phyloP scores from a whole-genome alignment of 2,329 filamentous ascomycete genomes.

The Nannizziopsis arthrosporioides region DNA sequence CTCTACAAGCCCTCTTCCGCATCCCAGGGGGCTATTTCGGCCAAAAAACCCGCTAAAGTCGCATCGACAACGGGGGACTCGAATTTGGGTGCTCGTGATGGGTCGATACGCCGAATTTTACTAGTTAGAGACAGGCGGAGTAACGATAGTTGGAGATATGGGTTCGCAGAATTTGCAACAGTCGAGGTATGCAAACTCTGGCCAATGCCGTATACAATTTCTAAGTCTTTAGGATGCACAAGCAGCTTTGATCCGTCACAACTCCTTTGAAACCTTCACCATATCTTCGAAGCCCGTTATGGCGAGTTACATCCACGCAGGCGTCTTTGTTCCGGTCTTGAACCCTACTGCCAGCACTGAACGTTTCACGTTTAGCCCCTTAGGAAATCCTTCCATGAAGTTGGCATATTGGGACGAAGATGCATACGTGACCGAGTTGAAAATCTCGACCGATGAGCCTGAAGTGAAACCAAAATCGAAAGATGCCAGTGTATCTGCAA shows the following conservation, averaged over 20 bases:
- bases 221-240: constrained; percentile 47
- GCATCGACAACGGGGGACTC: constrained; percentile 46
- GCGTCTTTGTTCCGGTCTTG: constrained; percentile 67
- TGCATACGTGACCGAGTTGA: constrained; percentile 56
- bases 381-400: constrained; percentile 55
- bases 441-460: constrained; percentile 45
- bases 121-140: constrained; percentile 61
- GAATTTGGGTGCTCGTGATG: constrained; percentile 58
- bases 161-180: constrained; percentile 71
- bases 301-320: constrained; percentile 68
- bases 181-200: constrained; percentile 39
- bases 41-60: constrained; percentile 40
- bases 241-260: constrained; percentile 60
- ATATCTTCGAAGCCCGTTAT: constrained; percentile 62
- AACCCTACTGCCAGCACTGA: constrained; percentile 48
- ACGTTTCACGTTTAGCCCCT: constrained; percentile 56
- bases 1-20: constrained; percentile 49
- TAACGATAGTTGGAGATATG: constrained; percentile 66
- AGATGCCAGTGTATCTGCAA: constrained; percentile 9
- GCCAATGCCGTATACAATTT: background rate
- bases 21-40: constrained; percentile 30
- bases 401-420: constrained; percentile 67
- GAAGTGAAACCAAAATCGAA: constrained; percentile 22
- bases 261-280: constrained; percentile 61
- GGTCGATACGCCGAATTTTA: constrained; percentile 65